Percentiles rank a stretch among this genome's conserved stretches.
phyloP scores from a whole-genome alignment of 331 rosid genomes.

The Malus hybrid region DNA sequence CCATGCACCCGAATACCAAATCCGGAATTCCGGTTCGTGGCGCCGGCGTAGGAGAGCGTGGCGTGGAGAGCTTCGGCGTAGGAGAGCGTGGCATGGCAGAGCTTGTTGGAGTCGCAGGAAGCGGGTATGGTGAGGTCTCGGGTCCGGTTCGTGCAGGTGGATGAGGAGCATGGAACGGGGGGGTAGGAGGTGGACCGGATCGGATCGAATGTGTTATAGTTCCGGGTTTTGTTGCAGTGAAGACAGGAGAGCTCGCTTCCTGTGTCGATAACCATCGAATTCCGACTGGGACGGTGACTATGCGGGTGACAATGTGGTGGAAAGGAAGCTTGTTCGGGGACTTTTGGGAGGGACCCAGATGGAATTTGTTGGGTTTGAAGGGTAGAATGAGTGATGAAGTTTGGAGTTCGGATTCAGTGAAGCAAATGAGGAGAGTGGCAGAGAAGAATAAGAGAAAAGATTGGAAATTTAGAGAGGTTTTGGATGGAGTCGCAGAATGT shows the following conservation, averaged over 20 bases:
- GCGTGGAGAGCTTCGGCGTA: conserved; percentile 57
- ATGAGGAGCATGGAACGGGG: conserved; percentile 57
- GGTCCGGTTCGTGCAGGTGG: conserved; percentile 65
- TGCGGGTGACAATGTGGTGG: conserved; percentile 66
- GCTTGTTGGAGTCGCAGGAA: conserved; percentile 41
- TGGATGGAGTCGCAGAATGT: not conserved
- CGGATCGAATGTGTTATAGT: conserved; percentile 36
- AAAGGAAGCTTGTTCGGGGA: conserved; percentile 71
- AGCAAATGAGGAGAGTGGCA: not conserved
- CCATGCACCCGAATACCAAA: conserved; percentile 77
- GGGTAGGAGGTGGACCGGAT: conserved; percentile 41
- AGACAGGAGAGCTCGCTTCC: conserved; percentile 92
- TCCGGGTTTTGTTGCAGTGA: conserved; percentile 38
- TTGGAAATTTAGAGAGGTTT: conserved; percentile 11
- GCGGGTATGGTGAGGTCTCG: conserved; percentile 73
- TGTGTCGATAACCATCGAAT: conserved; percentile 73
- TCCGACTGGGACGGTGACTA: conserved; percentile 57
- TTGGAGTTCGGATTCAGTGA: not conserved
- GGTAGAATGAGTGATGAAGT: conserved; percentile 31
- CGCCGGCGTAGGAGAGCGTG: conserved; percentile 69
- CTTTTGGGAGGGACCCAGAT: conserved; percentile 43
- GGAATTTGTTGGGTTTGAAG: conserved; percentile 56
- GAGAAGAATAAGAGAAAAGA: conserved; percentile 17
- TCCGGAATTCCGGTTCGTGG: conserved; percentile 35
- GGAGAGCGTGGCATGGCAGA: not conserved